phyloP scores from a whole-genome alignment of 2,329 filamentous ascomycete species.

The Thelonectria olida region DNA sequence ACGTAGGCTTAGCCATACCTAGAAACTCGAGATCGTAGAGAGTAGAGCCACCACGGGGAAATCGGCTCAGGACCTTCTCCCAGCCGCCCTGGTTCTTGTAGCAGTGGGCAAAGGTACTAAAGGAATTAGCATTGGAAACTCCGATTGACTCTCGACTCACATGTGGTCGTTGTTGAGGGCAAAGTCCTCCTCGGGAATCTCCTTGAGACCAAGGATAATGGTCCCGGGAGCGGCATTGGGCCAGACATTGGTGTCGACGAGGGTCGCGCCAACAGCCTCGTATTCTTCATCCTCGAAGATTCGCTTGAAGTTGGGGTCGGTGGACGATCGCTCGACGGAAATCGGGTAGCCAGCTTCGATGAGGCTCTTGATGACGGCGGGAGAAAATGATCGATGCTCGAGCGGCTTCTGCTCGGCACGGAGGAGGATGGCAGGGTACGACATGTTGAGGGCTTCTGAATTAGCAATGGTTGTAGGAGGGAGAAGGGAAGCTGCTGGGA shows the following conservation, averaged over 20 bases:
- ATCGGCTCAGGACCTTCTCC: slow-evolving; percentile 82
- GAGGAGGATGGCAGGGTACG: slow-evolving; percentile 56
- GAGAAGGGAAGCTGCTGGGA: not conserved
- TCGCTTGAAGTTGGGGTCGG: slow-evolving; percentile 63
- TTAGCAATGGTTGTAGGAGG: not conserved
- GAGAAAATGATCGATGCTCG: slow-evolving; percentile 44
- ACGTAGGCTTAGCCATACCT: not conserved
- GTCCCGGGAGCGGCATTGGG: slow-evolving; percentile 71
- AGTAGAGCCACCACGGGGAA: slow-evolving; percentile 66
- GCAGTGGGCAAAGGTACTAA: slow-evolving; percentile 76
- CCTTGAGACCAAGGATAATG: slow-evolving; percentile 81
- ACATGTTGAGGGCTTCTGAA: slow-evolving; percentile 35
- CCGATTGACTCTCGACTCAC: slow-evolving; percentile 8
- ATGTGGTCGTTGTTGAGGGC: slow-evolving; percentile 40
- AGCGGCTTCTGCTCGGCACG: slow-evolving; percentile 69
- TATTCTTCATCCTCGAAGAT: slow-evolving; percentile 73
- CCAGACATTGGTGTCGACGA: slow-evolving; percentile 76
- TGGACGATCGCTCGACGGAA: slow-evolving; percentile 66
- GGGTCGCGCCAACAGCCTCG: slow-evolving; percentile 67
- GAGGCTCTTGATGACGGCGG: slow-evolving; percentile 61
- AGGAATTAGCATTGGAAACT: not conserved
- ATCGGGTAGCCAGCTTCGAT: slow-evolving; percentile 76
- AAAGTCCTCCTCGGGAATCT: slow-evolving; percentile 78
- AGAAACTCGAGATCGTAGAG: slow-evolving; percentile 88
- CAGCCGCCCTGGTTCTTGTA: slow-evolving; percentile 83